phyloP scores from a whole-genome alignment of 2,329 filamentous ascomycete species.

The Chrysoporthe deuterocubensis region DNA sequence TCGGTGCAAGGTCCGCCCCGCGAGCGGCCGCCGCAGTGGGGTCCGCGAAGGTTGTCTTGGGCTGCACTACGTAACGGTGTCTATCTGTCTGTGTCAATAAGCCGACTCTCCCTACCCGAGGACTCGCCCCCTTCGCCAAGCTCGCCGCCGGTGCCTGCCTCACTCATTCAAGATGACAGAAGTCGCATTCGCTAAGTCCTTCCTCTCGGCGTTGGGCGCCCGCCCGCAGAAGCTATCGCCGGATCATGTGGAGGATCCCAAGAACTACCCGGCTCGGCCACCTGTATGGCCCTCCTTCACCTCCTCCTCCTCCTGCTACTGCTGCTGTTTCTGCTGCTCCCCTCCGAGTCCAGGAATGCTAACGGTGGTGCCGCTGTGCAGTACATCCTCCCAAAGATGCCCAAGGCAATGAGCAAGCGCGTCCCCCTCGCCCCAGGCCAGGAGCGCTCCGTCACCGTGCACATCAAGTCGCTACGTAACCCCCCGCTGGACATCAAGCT shows the following conservation, averaged over 20 bases:
- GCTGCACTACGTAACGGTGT: slow-evolving; percentile 23
- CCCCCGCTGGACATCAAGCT: slow-evolving; percentile 72
- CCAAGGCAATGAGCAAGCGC: slow-evolving; percentile 48
- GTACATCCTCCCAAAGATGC: slow-evolving; percentile 74
- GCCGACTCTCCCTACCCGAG: not conserved
- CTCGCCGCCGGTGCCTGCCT: not conserved
- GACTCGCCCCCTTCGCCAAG: not conserved
- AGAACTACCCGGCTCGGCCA: slow-evolving; percentile 73
- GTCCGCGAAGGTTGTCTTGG: not conserved
- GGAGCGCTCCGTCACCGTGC: slow-evolving; percentile 59
- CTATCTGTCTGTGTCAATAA: not conserved
- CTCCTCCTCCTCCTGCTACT: slow-evolving; percentile 11
- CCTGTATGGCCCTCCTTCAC: slow-evolving; percentile 62
- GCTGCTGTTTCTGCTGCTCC: not conserved
- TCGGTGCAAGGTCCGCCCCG: slow-evolving; percentile 20
- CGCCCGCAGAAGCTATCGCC: slow-evolving; percentile 80
- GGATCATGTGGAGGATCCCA: slow-evolving; percentile 88
- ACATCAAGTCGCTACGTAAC: slow-evolving; percentile 78
- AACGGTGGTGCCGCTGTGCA: slow-evolving; percentile 40
- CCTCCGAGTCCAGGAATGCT: not conserved
- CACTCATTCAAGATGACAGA: slow-evolving; percentile 69
- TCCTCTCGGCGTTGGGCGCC: slow-evolving; percentile 78
- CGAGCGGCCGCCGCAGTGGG: slow-evolving; percentile 10
- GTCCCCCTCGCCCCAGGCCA: slow-evolving; percentile 53
- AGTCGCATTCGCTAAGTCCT: slow-evolving; percentile 80